Percentiles rank a stretch among this genome's conserved stretches.
Conservation (phyloP, 78 protist genomes). For the Emiliania huxleyi region DNA sequence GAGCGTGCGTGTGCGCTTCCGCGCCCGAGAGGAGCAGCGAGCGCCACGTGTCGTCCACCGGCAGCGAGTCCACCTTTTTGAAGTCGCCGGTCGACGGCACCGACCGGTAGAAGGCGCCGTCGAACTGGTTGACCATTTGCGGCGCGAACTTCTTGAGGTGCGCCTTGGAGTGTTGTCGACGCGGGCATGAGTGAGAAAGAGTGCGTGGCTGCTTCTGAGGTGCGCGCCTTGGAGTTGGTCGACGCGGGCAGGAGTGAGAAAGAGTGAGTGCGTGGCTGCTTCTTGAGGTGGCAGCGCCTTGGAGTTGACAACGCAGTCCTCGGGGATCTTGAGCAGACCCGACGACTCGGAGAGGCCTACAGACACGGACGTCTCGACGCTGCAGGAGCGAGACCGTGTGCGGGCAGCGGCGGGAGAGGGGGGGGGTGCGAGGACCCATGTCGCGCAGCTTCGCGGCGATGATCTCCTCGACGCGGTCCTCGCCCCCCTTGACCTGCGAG, state of each 20-base stretch:
- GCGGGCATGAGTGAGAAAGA: neutral
- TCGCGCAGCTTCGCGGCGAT: neutral
- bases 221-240: too few species aligned
- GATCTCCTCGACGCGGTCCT: slow-evolving; percentile 2
- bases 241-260: too few species aligned
- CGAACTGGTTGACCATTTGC: neutral
- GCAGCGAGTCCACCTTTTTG: neutral
- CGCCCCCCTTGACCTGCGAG: neutral
- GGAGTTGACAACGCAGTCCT: slow-evolving; percentile 22
- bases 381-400: too few species aligned
- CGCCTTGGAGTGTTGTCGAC: neutral
- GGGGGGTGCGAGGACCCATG: too few species aligned
- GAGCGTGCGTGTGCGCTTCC: slow-evolving; percentile 1
- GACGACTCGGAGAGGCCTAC: neutral
- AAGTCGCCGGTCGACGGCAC: neutral
- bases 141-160: neutral
- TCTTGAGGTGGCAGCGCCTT: too few species aligned
- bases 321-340: neutral
- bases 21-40: neutral
- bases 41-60: neutral
- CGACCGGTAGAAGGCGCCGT: neutral
- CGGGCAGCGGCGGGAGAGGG: too few species aligned
- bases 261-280: too few species aligned
- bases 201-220: too few species aligned
- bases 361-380: too few species aligned